Evolutionary conservation across 257 asterid genomes (phyloP), one percentile per base, ranked within the genome.

Genomic region (Plantago ovata): DNA sequence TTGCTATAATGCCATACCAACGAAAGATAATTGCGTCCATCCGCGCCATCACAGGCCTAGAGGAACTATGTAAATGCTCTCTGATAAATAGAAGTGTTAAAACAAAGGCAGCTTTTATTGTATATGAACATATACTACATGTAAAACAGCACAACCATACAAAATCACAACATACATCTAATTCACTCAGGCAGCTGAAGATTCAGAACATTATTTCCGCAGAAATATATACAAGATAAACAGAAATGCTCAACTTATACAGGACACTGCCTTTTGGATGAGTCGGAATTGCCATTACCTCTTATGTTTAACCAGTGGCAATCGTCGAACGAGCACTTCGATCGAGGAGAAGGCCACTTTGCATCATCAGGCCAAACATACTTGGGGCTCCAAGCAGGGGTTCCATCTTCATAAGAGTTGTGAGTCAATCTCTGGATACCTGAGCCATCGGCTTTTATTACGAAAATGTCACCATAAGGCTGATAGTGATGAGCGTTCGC

Each of bases 391-490:
- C 96, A 90, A 53, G 84, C 60, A 0, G 96, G 96, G 3, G 96
- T 87, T 1, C 98, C 96, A 63, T 87, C 96, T 67, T 87, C 95
- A 8, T 71, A 87, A 0, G 95, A 74, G 64, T 91, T 91, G 48
- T 87, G 95, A 12, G 98, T 91, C 67, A 87, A 44, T 40, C 95
- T 78, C 2, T 20, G 73, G 48, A 90, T 64, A 13, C 66, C 81
- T 1, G 96, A 74, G 19, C 96, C 92, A 14, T 90, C 96, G 0
- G 84, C 60, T 53, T 58, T 81, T 39, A 90, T 69, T 70, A 84
- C 84, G 32, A 81, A 87, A 1, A 87, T 83, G 1, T 90, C 98
- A 18, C 98, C 96, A 14, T 90, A 90, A 1, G 98, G 98, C 47
- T 90, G 98, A 50, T 71, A 90, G 50, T 82, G 94, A 73, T 87